Percentiles rank a stretch among this genome's conserved stretches.
phyloP scores from a whole-genome alignment of 305 asterid species.

The Fraxinus baroniana region DNA sequence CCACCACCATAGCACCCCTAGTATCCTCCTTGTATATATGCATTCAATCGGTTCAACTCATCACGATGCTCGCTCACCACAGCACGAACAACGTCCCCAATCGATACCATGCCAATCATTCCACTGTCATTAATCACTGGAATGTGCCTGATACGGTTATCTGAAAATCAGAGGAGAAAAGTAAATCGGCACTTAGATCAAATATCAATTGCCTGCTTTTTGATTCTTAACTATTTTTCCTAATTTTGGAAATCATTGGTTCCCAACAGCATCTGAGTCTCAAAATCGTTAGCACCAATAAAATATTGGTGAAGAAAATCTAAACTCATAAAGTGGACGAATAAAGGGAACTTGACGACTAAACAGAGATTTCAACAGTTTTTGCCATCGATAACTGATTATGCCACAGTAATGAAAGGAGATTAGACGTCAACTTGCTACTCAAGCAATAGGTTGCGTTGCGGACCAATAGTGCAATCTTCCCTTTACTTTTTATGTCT shows the following conservation, averaged over 20 bases:
- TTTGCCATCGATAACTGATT: not conserved
- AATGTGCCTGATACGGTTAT: conserved; percentile 96
- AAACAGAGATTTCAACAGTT: not conserved
- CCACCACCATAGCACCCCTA: conserved; percentile 37
- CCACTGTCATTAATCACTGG: conserved; percentile 70
- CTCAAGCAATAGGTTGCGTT: not conserved
- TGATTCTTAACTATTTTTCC: not conserved
- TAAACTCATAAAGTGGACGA: not conserved
- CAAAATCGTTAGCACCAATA: not conserved
- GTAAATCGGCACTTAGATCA: conserved; percentile 14
- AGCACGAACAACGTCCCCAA: conserved; percentile 97
- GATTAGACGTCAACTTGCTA: not conserved
- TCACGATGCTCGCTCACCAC: conserved; percentile 92
- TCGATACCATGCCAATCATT: conserved; percentile 97
- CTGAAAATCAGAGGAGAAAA: conserved; percentile 37
- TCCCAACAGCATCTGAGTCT: not conserved
- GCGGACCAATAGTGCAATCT: not conserved
- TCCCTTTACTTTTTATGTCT: not conserved
- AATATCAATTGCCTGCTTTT: not conserved
- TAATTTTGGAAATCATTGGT: not conserved
- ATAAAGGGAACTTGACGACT: not conserved
- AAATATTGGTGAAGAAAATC: not conserved
- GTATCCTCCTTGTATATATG: conserved; percentile 90
- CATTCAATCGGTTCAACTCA: conserved; percentile 85
- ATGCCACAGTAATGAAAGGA: not conserved